phyloP scores from a whole-genome alignment of 768 basidiomycete genomes.

The Suillus brevipes region DNA sequence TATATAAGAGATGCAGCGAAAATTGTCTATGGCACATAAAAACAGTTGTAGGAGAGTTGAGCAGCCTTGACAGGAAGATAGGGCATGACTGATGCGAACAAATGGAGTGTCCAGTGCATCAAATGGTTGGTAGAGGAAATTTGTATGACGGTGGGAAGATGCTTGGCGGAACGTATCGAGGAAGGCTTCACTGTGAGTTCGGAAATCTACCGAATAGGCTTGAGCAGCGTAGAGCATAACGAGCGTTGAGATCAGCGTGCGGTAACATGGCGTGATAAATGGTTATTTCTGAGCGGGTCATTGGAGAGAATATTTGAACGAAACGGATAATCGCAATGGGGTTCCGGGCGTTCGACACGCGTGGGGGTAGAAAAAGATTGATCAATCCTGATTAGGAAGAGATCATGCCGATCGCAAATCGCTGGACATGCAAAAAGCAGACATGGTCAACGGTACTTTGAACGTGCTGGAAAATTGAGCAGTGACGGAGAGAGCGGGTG shows the following conservation, averaged over 20 bases:
- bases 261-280: slow-evolving; percentile 16
- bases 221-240: slow-evolving; percentile 16
- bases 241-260: slow-evolving; percentile 17
- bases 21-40: slow-evolving; percentile 32
- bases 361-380: slow-evolving; percentile 1
- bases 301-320: slow-evolving; percentile 12
- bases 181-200: slow-evolving; percentile 10
- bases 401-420: slow-evolving; percentile 12
- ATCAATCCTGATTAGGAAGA: slow-evolving; percentile 2
- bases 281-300: slow-evolving; percentile 15
- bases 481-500: slow-evolving; percentile 8
- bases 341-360: slow-evolving; percentile 8
- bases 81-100: slow-evolving; percentile 20
- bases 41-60: slow-evolving; percentile 25
- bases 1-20: slow-evolving; percentile 19
- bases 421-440: not conserved
- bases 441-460: slow-evolving; percentile 7
- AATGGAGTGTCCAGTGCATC: slow-evolving; percentile 31
- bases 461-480: not conserved
- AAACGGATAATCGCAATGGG: slow-evolving; percentile 7
- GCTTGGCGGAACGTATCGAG: slow-evolving; percentile 16
- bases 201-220: slow-evolving; percentile 13
- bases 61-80: slow-evolving; percentile 15
- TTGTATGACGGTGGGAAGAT: slow-evolving; percentile 21
- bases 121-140: slow-evolving; percentile 20